phyloP scores from a whole-genome alignment of 176 grass and related monocot species.

The Avena insularis region DNA sequence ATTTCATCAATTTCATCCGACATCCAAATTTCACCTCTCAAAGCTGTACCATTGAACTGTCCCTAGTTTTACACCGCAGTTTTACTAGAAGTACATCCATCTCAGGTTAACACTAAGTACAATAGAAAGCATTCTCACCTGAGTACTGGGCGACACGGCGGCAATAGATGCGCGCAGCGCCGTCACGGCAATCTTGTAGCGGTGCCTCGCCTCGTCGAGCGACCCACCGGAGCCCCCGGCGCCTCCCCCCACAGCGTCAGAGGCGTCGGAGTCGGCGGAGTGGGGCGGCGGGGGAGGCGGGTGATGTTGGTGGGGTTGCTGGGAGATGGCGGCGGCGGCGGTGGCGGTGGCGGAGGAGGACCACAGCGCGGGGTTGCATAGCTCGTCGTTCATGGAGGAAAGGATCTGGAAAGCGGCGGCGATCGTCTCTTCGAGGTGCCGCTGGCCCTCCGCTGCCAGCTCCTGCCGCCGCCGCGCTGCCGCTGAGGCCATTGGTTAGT shows the following conservation, averaged over 20 bases:
- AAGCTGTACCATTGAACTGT: not conserved
- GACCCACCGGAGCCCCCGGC: slow-evolving; percentile 73
- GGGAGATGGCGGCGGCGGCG: not conserved
- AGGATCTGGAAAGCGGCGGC: slow-evolving; percentile 91
- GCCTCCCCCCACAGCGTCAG: slow-evolving; percentile 46
- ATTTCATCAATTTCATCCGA: not conserved
- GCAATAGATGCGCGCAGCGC: slow-evolving; percentile 70
- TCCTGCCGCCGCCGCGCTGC: slow-evolving; percentile 68
- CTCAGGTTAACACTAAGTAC: not conserved
- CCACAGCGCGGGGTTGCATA: slow-evolving; percentile 97
- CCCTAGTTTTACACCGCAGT: not conserved
- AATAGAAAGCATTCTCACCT: slow-evolving; percentile 40
- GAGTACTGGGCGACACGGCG: slow-evolving; percentile 60
- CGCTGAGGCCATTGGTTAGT: slow-evolving; percentile 37
- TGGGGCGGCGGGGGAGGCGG: slow-evolving; percentile 40
- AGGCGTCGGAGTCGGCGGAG: slow-evolving; percentile 44
- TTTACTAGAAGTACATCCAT: not conserved
- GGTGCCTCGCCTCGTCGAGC: slow-evolving; percentile 89
- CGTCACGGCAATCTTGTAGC: slow-evolving; percentile 76
- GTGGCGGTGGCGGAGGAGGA: slow-evolving; percentile 55
- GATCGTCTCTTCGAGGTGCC: slow-evolving; percentile 92
- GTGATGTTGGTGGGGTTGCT: slow-evolving; percentile 30
- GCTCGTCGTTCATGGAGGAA: slow-evolving; percentile 99
- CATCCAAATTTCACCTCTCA: not conserved
- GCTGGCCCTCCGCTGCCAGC: slow-evolving; percentile 76